Evolutionary conservation across 192 early-diverging fungal species (phyloP), one percentile per base, ranked within the genome.

Genomic region (Podila epigama): DNA sequence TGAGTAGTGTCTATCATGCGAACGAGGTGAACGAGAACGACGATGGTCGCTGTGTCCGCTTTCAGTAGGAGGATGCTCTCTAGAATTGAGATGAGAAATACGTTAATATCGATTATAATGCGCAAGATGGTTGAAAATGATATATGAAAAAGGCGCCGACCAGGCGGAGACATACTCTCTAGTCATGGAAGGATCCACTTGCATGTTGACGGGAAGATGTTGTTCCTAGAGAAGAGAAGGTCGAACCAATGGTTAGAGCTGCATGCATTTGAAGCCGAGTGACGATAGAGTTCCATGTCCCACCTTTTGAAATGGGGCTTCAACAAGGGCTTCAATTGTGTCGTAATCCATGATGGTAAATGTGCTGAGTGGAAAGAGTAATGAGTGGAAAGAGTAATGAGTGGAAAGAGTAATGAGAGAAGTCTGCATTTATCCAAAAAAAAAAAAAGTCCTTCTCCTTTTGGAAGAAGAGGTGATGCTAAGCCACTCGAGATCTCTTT

Each of bases 291-390:
- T 7, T 32, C 37, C 7, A 54, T 50, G 70, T 60, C 54, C 33
- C 82, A 60, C 85, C 75, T 86, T 83, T 77, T 84, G 81, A 64
- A 84, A 89, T 20, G 88, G 88, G 29, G 88, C 86, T 41, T 88
- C 88, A 51, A 89, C 69, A 83, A 89, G 81, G 40, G 87, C 84
- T 69, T 88, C 87, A 31, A 89, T 68, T 39, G 72, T 57, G 31
- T 77, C 72, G 72, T 77, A 77, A 33, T 77, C 73, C 73, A 77
- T 77, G 29, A 28, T 34, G n/a, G n/a, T 9, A 33, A 28, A 35
- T 52, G 48, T 34, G n/a, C 56, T 36, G 3, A 58, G 10, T 31
- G 32, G 22, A 10, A 51, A 59, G 27, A 40, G 36, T 32, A 15
- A 27, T 31, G 62, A 18, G 32, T 64, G 39, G 28, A 33, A 51